Evolutionary conservation across 257 asterid species (phyloP), one percentile per base, ranked within the genome.

Genomic region (Leonotis leonurus): DNA sequence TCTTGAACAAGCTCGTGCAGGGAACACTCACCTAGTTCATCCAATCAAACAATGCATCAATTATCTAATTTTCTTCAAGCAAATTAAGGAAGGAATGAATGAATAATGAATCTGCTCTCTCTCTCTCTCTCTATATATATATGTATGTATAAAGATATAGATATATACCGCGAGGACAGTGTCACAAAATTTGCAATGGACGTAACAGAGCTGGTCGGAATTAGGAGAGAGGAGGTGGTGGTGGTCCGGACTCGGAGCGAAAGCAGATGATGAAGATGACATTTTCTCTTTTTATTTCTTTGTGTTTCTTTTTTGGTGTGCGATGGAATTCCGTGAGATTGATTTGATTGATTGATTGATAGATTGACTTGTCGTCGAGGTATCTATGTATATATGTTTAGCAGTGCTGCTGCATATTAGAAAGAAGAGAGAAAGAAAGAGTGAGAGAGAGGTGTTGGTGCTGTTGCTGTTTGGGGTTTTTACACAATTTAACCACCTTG

Each of bases 11-110:
- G 76, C 96, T 86, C 1, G 95, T 67, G 75, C 93, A 75, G 60
- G 98, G 98, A 73, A 91, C 98, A 69, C 95, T 86, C 74, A 91
- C 98, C 98, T 91, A n/a, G n/a, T n/a, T n/a, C n/a, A n/a, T n/a
- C n/a, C n/a, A n/a, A n/a, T n/a, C n/a, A n/a, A n/a, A n/a, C n/a
- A n/a, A n/a, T n/a, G n/a, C n/a, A 56, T 33, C 40, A 18, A 35
- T 35, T 37, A 12, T 2, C 12, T 11, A 37, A 37, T 2, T 37
- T 8, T 39, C 18, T 25, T 8, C 9, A 3, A 39, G 3, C 0
- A n/a, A 14, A 3, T 2, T 1, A 27, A 11, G 6, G 0, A 13
- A 26, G 3, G 14, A 1, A 1, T 16, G 37, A 30, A 0, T 10
- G 10, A 51, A 37, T 13, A n/a, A n/a, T n/a, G n/a, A n/a, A n/a